Conservation (phyloP, 176 grass and related monocot genomes). For the Triticum aestivum region IWGSC_CS_RefSeq_v2.1 NC_057802.1:488542778-488543277, state of each 20-base stretch:
- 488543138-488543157: slow-evolving; percentile 56
- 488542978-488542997: slow-evolving; percentile 94
- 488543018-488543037: slow-evolving; percentile 82
- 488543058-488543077: slow-evolving; percentile 76
- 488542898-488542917: not conserved
- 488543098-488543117: slow-evolving; percentile 59
- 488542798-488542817: slow-evolving; percentile 81
- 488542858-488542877: not conserved
- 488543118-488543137: slow-evolving; percentile 53
- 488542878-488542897: not conserved
- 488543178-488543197: slow-evolving; percentile 34
- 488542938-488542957: slow-evolving; percentile 94
- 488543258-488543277: slow-evolving; percentile 54
- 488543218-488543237: slow-evolving; percentile 79
- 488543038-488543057: slow-evolving; percentile 68
- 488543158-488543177: slow-evolving; percentile 58
- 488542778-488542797: slow-evolving; percentile 70
- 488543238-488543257: slow-evolving; percentile 73
- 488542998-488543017: slow-evolving; percentile 66
- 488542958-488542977: slow-evolving; percentile 96
- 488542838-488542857: not conserved
- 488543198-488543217: slow-evolving; percentile 62
- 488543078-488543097: slow-evolving; percentile 84
- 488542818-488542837: slow-evolving; percentile 68
- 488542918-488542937: slow-evolving; percentile 49